A percentile compares a stretch with the other conserved stretches of the same genome.
Evolutionary conservation across 306 rosid genomes (phyloP).

Genomic region (Citrullus amarus): DNA sequence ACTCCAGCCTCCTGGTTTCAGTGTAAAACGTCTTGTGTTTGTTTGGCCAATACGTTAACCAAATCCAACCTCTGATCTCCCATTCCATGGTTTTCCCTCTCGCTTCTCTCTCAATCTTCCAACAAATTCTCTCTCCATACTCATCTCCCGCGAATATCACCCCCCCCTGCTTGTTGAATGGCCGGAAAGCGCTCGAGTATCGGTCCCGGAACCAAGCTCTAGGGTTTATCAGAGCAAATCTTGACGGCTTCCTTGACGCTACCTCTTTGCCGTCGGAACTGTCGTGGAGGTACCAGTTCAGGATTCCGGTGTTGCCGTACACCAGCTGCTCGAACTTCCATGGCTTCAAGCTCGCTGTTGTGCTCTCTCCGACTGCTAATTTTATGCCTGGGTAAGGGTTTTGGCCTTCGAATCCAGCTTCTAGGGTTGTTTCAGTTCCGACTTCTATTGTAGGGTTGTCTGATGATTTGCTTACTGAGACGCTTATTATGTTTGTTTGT

Average conservation of each 20-base stretch:
- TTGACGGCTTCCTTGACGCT: slow-evolving; percentile 63
- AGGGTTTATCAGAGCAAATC: slow-evolving; percentile 48
- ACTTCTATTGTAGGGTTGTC: slow-evolving; percentile 60
- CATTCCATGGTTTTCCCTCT: slow-evolving; percentile 67
- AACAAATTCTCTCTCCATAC: slow-evolving; percentile 63
- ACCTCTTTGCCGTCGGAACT: slow-evolving; percentile 67
- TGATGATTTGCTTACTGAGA: slow-evolving; percentile 78
- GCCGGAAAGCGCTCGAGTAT: slow-evolving; percentile 70
- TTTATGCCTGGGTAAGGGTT: slow-evolving; percentile 46
- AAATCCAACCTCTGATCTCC: slow-evolving; percentile 85
- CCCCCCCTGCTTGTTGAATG: slow-evolving; percentile 86
- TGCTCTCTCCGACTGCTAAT: slow-evolving; percentile 55
- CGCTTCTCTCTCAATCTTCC: slow-evolving; percentile 72
- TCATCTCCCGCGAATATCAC: slow-evolving; percentile 75
- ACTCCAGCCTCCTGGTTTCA: slow-evolving; percentile 76
- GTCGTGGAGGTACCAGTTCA: slow-evolving; percentile 84
- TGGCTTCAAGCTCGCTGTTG: slow-evolving; percentile 49
- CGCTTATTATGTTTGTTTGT: slow-evolving; percentile 47
- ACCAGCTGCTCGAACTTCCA: slow-evolving; percentile 88
- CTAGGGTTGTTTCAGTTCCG: slow-evolving; percentile 48
- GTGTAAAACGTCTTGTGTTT: slow-evolving; percentile 50
- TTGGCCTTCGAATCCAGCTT: slow-evolving; percentile 56
- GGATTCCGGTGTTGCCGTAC: slow-evolving; percentile 57
- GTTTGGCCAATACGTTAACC: slow-evolving; percentile 92
- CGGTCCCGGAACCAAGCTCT: slow-evolving; percentile 72